Conservation (phyloP, 2,329 filamentous ascomycete species). For the Chrysosporium keratinophilum region DNA sequence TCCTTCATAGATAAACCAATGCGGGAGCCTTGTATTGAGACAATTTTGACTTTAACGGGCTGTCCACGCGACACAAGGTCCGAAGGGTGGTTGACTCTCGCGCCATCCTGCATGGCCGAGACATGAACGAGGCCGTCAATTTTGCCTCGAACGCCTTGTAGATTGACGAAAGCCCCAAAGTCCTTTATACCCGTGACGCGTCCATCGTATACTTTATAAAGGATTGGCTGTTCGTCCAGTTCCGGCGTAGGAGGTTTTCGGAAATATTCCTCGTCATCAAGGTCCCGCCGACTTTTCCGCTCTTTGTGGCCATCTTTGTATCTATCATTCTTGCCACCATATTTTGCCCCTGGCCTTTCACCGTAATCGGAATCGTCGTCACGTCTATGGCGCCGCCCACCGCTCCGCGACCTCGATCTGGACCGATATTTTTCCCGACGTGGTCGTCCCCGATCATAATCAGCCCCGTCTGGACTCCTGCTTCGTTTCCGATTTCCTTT, state of each 20-base stretch:
- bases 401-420: constrained; percentile 43
- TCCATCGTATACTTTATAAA: constrained; percentile 83
- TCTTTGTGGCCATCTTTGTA: constrained; percentile 40
- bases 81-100: constrained; percentile 81
- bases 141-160: constrained; percentile 77
- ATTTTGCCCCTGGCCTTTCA: constrained; percentile 32
- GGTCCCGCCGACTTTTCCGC: constrained; percentile 31
- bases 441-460: constrained; percentile 33
- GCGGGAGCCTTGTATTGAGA: constrained; percentile 69
- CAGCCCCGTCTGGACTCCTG: constrained; percentile 42
- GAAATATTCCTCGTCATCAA: constrained; percentile 48
- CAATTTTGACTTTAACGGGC: constrained; percentile 82
- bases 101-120: constrained; percentile 73
- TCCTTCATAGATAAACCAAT: constrained; percentile 95
- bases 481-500: constrained; percentile 43
- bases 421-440: constrained; percentile 35
- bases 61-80: constrained; percentile 75
- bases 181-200: constrained; percentile 87
- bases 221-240: constrained; percentile 67
- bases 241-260: constrained; percentile 58
- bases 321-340: constrained; percentile 41
- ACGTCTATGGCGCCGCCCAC: constrained; percentile 29
- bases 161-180: constrained; percentile 88
- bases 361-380: constrained; percentile 44
- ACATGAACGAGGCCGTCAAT: constrained; percentile 91